Conservation (phyloP, 2,329 filamentous ascomycete species). For the Fusarium brevicatenulatum region DNA sequence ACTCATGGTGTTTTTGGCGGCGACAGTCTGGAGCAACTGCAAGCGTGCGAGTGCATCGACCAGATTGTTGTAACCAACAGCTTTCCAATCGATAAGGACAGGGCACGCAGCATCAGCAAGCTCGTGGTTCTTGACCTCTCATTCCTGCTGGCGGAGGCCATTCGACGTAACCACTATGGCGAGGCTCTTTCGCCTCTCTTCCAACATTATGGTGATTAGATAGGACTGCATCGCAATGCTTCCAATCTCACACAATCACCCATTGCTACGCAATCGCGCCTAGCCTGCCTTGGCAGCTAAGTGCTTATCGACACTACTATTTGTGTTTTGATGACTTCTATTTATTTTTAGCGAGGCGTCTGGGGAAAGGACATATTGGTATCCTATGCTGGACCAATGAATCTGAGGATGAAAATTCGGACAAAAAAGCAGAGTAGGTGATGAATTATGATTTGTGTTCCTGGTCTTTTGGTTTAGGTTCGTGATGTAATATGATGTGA, state of each 20-base stretch:
- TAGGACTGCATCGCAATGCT: constrained; percentile 6
- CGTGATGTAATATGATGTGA: constrained; percentile 9
- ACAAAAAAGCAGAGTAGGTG: constrained; percentile 41
- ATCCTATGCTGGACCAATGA: constrained; percentile 25
- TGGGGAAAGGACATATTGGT: constrained; percentile 41
- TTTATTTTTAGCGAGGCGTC: constrained; percentile 52
- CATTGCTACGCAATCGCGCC: constrained; percentile 15
- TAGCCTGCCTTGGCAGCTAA: constrained; percentile 7
- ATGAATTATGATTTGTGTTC: constrained; percentile 40
- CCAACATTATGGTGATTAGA: constrained; percentile 70
- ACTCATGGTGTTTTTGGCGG: constrained; percentile 95
- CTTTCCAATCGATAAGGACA: constrained; percentile 86
- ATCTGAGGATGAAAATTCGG: constrained; percentile 20
- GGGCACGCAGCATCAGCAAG: constrained; percentile 78
- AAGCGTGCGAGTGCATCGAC: constrained; percentile 92
- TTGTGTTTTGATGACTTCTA: constrained; percentile 29
- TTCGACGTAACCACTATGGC: constrained; percentile 95
- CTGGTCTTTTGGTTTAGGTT: constrained; percentile 20
- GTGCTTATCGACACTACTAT: constrained; percentile 29
- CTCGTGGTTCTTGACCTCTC: constrained; percentile 90
- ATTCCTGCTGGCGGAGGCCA: constrained; percentile 87
- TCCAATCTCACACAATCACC: constrained; percentile 11
- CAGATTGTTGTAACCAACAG: constrained; percentile 96
- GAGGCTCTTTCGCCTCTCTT: constrained; percentile 80
- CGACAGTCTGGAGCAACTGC: constrained; percentile 88